Evolutionary conservation across 1,139 yeast genomes (phyloP).

Genomic region (Keqinozyma sinolaborantium): DNA sequence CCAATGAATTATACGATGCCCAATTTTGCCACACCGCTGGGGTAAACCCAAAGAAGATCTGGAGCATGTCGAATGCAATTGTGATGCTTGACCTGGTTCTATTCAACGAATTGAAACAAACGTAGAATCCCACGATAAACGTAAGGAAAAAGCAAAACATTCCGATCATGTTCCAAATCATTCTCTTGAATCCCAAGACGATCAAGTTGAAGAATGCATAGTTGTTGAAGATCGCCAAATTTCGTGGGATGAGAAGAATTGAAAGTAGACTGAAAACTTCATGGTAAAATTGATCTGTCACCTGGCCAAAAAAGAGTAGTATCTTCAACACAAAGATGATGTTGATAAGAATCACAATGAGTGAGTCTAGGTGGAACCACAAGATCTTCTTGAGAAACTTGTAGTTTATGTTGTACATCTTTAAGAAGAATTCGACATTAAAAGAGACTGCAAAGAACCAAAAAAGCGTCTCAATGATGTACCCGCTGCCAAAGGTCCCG

Average conservation of each 20-base stretch:
- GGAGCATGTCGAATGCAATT: conserved; percentile 53
- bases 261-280: conserved; percentile 46
- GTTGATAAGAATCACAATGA: conserved; percentile 29
- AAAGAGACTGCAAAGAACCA: conserved; percentile 35
- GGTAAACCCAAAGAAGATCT: conserved; percentile 59
- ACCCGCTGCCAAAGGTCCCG: conserved; percentile 7
- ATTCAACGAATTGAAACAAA: conserved; percentile 53
- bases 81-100: conserved; percentile 40
- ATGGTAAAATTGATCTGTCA: conserved; percentile 15
- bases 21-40: conserved; percentile 65
- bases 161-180: conserved; percentile 55
- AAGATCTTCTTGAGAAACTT: conserved; percentile 33
- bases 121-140: conserved; percentile 56
- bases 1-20: conserved; percentile 48
- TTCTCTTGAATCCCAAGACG: conserved; percentile 48
- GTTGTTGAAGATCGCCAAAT: conserved; percentile 52
- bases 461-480: conserved; percentile 20
- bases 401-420: conserved; percentile 41
- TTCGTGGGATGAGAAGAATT: conserved; percentile 51
- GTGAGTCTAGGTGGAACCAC: conserved; percentile 40
- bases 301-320: conserved; percentile 8
- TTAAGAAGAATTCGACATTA: conserved; percentile 36
- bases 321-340: conserved; percentile 23
- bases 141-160: conserved; percentile 49
- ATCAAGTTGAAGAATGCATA: conserved; percentile 53